Percentiles rank a stretch among this genome's conserved stretches.
phyloP scores from a whole-genome alignment of 2,329 filamentous ascomycete genomes.

The Ophiognomonia clavigignenti-juglandacearum region DNA sequence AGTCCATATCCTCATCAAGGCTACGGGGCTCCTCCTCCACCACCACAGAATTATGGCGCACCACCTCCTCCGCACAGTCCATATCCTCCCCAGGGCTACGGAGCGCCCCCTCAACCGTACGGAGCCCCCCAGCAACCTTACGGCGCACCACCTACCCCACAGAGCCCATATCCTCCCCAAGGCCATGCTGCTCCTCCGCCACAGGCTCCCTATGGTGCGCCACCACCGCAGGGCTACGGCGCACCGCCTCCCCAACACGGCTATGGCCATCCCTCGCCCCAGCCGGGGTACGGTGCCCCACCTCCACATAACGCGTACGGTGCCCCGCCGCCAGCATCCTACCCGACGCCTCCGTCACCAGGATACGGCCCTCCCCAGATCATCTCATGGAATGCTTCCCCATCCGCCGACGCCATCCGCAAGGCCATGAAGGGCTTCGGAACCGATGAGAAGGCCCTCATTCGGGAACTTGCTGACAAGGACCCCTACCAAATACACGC shows the following conservation, averaged over 20 bases:
- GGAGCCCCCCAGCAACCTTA: conserved; percentile 22
- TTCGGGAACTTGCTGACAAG: conserved; percentile 63
- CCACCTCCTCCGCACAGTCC: conserved; percentile 4
- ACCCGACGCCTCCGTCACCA: conserved; percentile 57
- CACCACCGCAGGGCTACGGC: conserved; percentile 22
- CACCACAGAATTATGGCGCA: too few species aligned
- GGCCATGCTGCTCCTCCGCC: conserved; percentile 23
- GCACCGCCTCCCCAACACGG: conserved; percentile 22
- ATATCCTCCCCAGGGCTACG: conserved; percentile 24
- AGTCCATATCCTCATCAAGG: conserved; percentile 20
- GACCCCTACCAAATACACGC: conserved; percentile 73
- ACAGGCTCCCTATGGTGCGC: conserved; percentile 21
- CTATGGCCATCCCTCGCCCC: conserved; percentile 28
- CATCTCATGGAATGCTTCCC: conserved; percentile 62
- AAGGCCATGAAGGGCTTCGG: conserved; percentile 88
- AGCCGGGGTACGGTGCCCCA: conserved; percentile 29
- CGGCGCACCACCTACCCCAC: conserved; percentile 11
- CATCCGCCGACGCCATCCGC: conserved; percentile 67
- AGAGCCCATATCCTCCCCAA: too few species aligned
- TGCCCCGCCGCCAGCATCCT: conserved; percentile 23
- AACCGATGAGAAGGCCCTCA: conserved; percentile 76
- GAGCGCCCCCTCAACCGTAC: conserved; percentile 15
- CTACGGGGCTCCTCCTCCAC: conserved; percentile 20
- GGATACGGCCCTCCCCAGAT: conserved; percentile 72
- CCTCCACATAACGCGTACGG: conserved; percentile 27